Percentiles rank a stretch among this genome's conserved stretches.
These are phyloP conservation scores for Tulasnella sp. DNA, from an alignment of 768 basidiomycete species.

Conservation along the genomic window DNA sequence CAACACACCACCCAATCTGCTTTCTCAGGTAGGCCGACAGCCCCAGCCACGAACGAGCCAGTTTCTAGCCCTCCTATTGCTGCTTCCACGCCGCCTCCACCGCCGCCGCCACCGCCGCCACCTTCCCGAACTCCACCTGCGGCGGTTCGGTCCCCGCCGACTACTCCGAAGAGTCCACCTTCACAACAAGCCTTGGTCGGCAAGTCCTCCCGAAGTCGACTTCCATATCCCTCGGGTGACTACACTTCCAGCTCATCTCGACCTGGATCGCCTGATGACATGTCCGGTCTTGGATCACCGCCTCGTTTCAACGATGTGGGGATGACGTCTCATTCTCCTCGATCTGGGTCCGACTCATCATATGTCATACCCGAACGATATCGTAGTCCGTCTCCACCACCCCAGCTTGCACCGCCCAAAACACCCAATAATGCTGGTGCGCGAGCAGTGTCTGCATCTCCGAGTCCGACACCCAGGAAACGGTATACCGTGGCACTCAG, in stretches of 20 bases:
- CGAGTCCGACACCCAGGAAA: conserved; percentile 61
- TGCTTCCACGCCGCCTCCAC: background rate
- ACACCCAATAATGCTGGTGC: conserved; percentile 6
- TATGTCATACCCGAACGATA: conserved; percentile 5
- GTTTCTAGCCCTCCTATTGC: background rate
- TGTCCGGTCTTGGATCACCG: too few relatives aligned
- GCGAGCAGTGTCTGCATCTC: conserved; percentile 40
- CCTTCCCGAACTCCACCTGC: background rate
- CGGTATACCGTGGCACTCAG: conserved; percentile 81
- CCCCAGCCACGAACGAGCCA: background rate
- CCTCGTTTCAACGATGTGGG: too few relatives aligned
- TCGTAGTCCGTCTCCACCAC: conserved; percentile 8
- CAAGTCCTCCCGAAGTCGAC: conserved; percentile 37
- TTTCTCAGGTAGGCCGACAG: background rate
- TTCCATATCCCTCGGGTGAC: conserved; percentile 78
- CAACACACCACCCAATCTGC: background rate
- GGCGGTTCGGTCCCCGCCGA: background rate
- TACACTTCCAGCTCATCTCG: conserved; percentile 47
- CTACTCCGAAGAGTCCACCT: background rate
- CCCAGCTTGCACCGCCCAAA: conserved; percentile 3
- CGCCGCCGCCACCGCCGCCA: background rate
- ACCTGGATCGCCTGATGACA: conserved; percentile 30
- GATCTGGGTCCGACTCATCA: conserved; percentile 25
- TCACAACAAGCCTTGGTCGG: background rate
- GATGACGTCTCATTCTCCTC: too few relatives aligned